Evolutionary conservation across 805 yeast genomes (phyloP), one percentile per base, ranked within the genome.

Genomic region (Wickerhamomyces chaumierensis): DNA sequence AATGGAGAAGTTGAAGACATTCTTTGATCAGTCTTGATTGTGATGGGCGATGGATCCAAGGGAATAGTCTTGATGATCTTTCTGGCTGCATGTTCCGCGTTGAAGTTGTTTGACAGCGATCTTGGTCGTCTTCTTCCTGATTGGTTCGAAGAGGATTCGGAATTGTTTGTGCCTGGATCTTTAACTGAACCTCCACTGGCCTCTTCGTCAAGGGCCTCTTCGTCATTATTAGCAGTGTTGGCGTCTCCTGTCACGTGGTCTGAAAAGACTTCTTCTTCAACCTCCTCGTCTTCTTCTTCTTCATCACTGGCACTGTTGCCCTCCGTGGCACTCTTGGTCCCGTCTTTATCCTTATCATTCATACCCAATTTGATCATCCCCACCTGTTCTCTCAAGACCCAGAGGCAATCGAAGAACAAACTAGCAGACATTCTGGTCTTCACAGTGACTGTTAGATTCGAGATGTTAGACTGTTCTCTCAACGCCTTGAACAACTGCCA

Each of bases 401-500:
- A 83, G 36, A 90, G 62, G 49, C 90, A 80, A 60, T 92, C 98
- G 58, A 90, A 92, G 49, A 90, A 86, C 2, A 88, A 86, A 42
- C 92, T 80, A 0, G 95, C 96, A 8, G 94, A 74, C 94, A 86
- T 81, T 48, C 98, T 71, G 5, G 94, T 80, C 36, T 83, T 68
- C 14, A 88, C 79, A 3, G 71, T 70, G 4, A 83, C 76, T 9
- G 54, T 57, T 37, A 66, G 41, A 41, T 65, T 65, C 27, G 61
- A 58, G 20, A 58, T 61, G 18, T 41, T 35, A 2, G 39, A 36
- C 38, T 71, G 74, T 33, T 73, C 78, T 45, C 77, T 73, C 48
- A 87, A 62, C 4, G 80, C 69, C 37, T 80, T 73, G 58, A 83
- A 83, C 42, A 87, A 66, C 42, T 81, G 84, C 98, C 98, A 90